phyloP scores from a whole-genome alignment of 2,329 filamentous ascomycete species.

The Neurospora crassa region DNA sequence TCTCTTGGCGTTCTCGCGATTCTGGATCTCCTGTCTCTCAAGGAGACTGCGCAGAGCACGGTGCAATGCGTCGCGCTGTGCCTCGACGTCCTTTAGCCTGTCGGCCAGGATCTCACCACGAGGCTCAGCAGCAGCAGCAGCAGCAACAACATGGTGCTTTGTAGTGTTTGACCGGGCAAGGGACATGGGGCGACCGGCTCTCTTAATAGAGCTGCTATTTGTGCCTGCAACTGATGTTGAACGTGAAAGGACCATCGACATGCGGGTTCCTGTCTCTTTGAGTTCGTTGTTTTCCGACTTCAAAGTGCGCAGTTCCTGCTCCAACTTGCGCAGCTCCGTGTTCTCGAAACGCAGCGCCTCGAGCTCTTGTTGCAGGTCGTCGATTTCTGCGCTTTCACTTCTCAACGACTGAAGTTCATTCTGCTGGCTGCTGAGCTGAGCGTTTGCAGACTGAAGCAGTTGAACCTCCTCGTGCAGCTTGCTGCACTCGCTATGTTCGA shows the following conservation, averaged over 20 bases:
- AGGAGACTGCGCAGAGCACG: constrained; percentile 76
- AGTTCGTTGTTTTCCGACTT: constrained; percentile 29
- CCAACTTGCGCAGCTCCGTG: constrained; percentile 73
- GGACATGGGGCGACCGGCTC: constrained; percentile 24
- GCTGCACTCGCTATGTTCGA: constrained; percentile 26
- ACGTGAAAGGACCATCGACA: constrained; percentile 44
- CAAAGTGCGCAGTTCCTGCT: constrained; percentile 69
- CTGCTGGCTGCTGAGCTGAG: constrained; percentile 33
- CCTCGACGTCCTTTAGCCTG: constrained; percentile 82
- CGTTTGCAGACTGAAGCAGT: constrained; percentile 40
- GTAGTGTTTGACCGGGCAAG: constrained; percentile 47
- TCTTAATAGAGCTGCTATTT: constrained; percentile 27
- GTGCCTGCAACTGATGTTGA: constrained; percentile 58
- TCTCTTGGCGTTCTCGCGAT: constrained; percentile 72
- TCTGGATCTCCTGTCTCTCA: constrained; percentile 76
- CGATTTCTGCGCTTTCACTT: constrained; percentile 16
- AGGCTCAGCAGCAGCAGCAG: constrained; percentile 41
- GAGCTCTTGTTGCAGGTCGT: constrained; percentile 28
- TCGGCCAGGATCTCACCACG: constrained; percentile 66
- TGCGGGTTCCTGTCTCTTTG: constrained; percentile 12
- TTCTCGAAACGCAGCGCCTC: constrained; percentile 68
- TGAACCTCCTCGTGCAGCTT: constrained; percentile 83
- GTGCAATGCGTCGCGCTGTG: constrained; percentile 87
- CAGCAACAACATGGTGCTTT: constrained; percentile 27
- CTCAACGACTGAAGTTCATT: constrained; percentile 69